phyloP scores from a whole-genome alignment of 805 yeast species.

The Hanseniaspora taiwanica region DNA sequence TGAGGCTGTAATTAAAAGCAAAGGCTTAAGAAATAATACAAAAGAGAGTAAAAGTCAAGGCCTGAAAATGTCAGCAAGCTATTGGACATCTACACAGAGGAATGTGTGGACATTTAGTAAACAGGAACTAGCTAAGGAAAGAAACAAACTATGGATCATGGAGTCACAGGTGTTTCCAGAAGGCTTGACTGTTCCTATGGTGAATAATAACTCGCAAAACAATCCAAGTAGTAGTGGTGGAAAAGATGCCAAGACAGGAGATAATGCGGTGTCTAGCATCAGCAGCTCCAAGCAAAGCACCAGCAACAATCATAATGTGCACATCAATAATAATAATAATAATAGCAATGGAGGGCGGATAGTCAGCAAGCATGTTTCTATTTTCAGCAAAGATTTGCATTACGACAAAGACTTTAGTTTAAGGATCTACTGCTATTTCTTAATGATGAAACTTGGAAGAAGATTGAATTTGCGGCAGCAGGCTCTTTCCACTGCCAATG shows the following conservation, averaged over 20 bases:
- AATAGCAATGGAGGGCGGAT: too few relatives aligned
- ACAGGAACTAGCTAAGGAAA: constrained; percentile 36
- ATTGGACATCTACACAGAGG: constrained; percentile 78
- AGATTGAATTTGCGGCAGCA: constrained; percentile 67
- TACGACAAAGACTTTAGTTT: constrained; percentile 41
- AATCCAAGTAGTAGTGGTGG: constrained; percentile 2
- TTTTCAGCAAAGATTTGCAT: constrained; percentile 28
- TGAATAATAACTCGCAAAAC: constrained; percentile 12
- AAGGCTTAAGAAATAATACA: neutral
- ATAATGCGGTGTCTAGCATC: constrained; percentile 1
- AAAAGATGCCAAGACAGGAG: neutral
- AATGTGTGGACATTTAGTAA: constrained; percentile 69
- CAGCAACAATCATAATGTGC: neutral
- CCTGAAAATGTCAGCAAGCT: constrained; percentile 56
- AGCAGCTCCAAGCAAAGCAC: neutral
- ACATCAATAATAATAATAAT: too few relatives aligned
- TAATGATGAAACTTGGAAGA: constrained; percentile 66
- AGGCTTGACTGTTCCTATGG: constrained; percentile 23
- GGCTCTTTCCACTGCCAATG: constrained; percentile 79
- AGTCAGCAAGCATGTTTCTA: constrained; percentile 28
- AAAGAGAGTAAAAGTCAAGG: neutral
- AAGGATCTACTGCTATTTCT: constrained; percentile 67
- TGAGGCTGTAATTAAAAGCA: neutral
- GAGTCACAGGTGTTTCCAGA: constrained; percentile 25
- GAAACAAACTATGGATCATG: constrained; percentile 28